These are phyloP conservation scores for Coprinopsis marcescibilis DNA, from an alignment of 768 basidiomycete genomes.

Conservation along the genomic window DNA sequence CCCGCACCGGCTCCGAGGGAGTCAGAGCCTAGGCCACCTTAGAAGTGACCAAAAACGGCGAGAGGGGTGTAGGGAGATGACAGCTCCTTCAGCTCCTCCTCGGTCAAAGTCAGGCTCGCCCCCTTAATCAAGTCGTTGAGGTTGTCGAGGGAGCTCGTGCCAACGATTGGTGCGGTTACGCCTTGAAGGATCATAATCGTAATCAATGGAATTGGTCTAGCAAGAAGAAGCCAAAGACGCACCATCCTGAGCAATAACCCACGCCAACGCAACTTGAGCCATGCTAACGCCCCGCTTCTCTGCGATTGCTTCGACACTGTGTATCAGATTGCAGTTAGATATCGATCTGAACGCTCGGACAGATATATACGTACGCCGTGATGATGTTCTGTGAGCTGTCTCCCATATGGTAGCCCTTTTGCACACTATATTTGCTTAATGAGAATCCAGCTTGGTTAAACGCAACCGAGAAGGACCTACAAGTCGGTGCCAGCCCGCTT, in stretches of 20 bases:
- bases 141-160: conserved; percentile 46
- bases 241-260: conserved; percentile 42
- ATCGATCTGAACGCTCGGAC: neutral
- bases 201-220: neutral
- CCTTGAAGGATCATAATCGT: conserved; percentile 15
- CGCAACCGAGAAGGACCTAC: conserved; percentile 14
- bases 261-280: conserved; percentile 53
- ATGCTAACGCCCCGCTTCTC: conserved; percentile 46
- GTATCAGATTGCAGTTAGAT: neutral
- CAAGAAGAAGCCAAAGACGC: conserved; percentile 2
- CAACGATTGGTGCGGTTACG: conserved; percentile 56
- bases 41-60: conserved; percentile 39
- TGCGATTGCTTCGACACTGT: conserved; percentile 50
- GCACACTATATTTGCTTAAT: conserved; percentile 11
- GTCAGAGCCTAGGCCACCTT: too few relatives aligned
- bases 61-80: conserved; percentile 48
- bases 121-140: conserved; percentile 44
- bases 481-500: conserved; percentile 33
- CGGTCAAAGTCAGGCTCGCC: conserved; percentile 42
- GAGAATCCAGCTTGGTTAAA: neutral
- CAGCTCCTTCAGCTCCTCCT: conserved; percentile 52
- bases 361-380: conserved; percentile 26
- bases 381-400: conserved; percentile 29
- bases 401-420: conserved; percentile 20
- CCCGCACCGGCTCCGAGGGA: too few relatives aligned